Evolutionary conservation across 441 rosid species (phyloP).

Genomic region (Pelargonium fulgidum): DNA sequence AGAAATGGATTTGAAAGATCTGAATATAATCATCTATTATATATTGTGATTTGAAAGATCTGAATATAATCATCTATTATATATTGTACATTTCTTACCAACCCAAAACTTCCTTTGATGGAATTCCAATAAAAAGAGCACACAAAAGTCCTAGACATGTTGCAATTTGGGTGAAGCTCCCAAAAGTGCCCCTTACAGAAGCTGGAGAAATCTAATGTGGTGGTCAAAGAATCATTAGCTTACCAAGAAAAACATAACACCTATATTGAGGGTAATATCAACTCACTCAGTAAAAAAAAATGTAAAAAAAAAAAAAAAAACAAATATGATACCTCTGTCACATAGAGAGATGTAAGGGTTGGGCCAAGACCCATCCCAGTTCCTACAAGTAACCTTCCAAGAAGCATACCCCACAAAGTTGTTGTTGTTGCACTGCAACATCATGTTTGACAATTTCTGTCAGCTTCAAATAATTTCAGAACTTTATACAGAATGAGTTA

Average conservation of each 20-base stretch:
- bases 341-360: conserved; percentile 66
- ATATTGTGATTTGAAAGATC: conserved; percentile 14
- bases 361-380: conserved; percentile 77
- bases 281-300: background rate
- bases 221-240: conserved; percentile 13
- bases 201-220: conserved; percentile 67
- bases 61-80: conserved; percentile 13
- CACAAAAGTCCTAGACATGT: conserved; percentile 80
- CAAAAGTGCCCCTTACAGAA: conserved; percentile 88
- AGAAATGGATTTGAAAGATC: conserved; percentile 6
- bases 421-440: conserved; percentile 57
- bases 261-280: conserved; percentile 6
- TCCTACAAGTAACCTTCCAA: conserved; percentile 67
- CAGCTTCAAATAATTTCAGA: conserved; percentile 6
- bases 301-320: conserved; percentile 7
- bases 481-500: background rate
- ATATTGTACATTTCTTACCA: conserved; percentile 51
- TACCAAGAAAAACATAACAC: background rate
- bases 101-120: conserved; percentile 59
- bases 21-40: conserved; percentile 14
- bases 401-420: conserved; percentile 62
- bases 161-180: conserved; percentile 92
- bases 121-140: conserved; percentile 71
- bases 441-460: conserved; percentile 19
- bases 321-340: conserved; percentile 52